Evolutionary conservation across 768 basidiomycete species (phyloP), one percentile per base, ranked within the genome.

Genomic region (Ramaria sp.): DNA sequence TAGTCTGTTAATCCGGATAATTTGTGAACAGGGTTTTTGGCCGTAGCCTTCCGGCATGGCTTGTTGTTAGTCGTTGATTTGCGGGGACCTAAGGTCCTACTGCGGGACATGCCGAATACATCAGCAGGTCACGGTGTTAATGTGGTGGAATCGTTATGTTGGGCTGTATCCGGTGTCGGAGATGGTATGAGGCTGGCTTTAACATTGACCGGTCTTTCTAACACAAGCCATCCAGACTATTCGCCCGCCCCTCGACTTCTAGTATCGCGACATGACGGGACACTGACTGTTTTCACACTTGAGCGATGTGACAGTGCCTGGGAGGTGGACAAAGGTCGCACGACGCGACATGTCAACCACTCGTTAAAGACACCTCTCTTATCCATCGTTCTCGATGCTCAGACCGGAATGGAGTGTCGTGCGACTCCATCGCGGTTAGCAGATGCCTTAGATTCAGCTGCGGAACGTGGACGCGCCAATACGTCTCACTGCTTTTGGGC

Each of bases 41-140:
- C 91, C 1, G 75, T 83, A 2, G 81, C 84, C 3, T 90, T 86
- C 66, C 65, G 68, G 5, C 77, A 79, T 49, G 82, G 81, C 1
- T 72, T 77, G 1, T 56, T 94, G 20, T 69, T 78, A 34, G 70
- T 92, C 33, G 66, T 92, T 17, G 86, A 93, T 64, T 75, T 91
- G 76, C 77, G 88, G 22, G 85, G 81, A 1, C 89, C 90, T 0
- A 75, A 76, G 12, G 70, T 91, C 11, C 76, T 91, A 11, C 69
- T 86, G 0, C 74, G 81, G 27, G 74, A 73, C 61, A 64, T 61
- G 15, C 64, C 68, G 60, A 72, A 65, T 49, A 60, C 65, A 69
- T 51, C 63, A 73, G 65, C 63, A 22, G 69, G 72, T 53, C 58
- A 67, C n/a, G 68, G 73, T 17, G 54, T 66, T 45, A 78, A 81